Conservation (phyloP, 2,329 filamentous ascomycete species). For the Hypoxylon sp. region DNA sequence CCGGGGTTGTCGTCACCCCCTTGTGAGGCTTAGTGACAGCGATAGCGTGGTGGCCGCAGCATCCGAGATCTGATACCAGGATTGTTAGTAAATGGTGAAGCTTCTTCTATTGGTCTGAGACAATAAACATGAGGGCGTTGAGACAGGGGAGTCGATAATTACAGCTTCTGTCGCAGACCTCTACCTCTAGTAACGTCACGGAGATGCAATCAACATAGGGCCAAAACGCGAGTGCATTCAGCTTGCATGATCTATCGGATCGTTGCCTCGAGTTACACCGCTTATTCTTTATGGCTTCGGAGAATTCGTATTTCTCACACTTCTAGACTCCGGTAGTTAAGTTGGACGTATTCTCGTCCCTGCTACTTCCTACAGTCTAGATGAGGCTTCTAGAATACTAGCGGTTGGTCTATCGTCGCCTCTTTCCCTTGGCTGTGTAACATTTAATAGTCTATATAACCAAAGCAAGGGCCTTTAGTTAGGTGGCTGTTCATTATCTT, state of each 20-base stretch:
- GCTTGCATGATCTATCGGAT: conserved; percentile 20
- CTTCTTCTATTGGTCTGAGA: conserved; percentile 35
- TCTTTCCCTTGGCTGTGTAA: not conserved
- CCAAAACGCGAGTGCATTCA: not conserved
- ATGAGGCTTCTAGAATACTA: not conserved
- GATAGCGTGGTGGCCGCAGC: conserved; percentile 32
- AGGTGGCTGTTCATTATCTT: not conserved
- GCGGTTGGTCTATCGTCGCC: not conserved
- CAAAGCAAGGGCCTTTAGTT: not conserved
- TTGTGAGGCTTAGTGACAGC: conserved; percentile 28
- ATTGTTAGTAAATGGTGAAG: conserved; percentile 3
- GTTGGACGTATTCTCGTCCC: not conserved
- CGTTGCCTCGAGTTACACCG: conserved; percentile 20
- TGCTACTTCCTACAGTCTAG: not conserved
- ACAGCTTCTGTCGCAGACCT: conserved; percentile 7
- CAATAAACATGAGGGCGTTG: conserved; percentile 15
- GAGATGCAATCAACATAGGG: conserved; percentile 1
- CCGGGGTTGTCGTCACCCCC: conserved; percentile 38
- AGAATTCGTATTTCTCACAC: not conserved
- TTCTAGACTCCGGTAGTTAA: not conserved
- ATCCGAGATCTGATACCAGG: conserved; percentile 28
- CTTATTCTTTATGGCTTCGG: not conserved
- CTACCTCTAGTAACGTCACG: conserved; percentile 1
- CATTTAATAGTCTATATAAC: not conserved
- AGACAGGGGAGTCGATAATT: conserved; percentile 23